Evolutionary conservation across 73 alveolate species (phyloP).

Genomic region (Paramecium octaurelia): DNA sequence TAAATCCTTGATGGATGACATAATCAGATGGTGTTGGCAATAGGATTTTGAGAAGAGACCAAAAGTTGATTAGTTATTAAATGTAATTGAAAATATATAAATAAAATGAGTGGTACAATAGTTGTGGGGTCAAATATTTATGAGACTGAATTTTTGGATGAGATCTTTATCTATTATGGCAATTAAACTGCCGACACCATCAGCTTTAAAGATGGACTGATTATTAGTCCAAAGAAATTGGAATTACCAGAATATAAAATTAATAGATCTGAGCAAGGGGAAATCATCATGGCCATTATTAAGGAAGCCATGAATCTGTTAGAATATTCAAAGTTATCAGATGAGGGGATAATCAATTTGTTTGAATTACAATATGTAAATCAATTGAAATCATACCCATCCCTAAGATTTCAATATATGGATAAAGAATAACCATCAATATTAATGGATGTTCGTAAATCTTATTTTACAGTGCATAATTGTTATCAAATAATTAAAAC

Average conservation of each 20-base stretch:
- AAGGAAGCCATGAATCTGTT: not conserved
- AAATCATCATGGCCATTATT: not conserved
- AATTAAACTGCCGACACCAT: not conserved
- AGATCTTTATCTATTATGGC: not conserved
- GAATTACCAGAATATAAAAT: not conserved
- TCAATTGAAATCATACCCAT: not conserved
- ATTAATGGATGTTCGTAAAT: constrained; percentile 26
- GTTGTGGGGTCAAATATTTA: constrained; percentile 43
- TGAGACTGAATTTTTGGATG: not conserved
- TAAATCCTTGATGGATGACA: not conserved
- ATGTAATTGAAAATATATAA: constrained; percentile 11
- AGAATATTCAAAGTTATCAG: not conserved
- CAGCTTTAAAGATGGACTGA: not conserved
- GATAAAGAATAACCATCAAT: not conserved
- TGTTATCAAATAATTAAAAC: not conserved
- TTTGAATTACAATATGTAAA: not conserved
- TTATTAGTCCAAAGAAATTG: not conserved
- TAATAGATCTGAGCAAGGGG: not conserved
- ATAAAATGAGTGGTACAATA: constrained; percentile 16
- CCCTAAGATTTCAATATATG: not conserved
- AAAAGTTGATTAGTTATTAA: not conserved
- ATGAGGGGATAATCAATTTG: not conserved
- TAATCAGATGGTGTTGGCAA: constrained; percentile 41
- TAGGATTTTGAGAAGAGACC: constrained; percentile 29
- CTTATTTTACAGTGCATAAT: not conserved